phyloP scores from a whole-genome alignment of 2,329 filamentous ascomycete species.

The Mollisiaceae sp. region DNA sequence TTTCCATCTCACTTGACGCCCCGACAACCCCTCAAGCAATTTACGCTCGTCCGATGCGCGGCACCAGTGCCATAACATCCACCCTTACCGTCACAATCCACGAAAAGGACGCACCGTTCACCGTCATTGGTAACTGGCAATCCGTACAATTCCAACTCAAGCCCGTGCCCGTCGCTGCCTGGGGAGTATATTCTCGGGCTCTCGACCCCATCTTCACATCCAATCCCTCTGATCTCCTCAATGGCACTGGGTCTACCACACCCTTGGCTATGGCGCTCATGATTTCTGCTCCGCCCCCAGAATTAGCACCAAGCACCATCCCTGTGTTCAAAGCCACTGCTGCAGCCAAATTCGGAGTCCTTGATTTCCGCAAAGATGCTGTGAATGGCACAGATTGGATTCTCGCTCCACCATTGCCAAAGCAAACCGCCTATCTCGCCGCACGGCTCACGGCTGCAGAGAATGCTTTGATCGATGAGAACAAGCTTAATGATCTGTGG shows the following conservation, averaged over 20 bases:
- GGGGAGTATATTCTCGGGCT: not conserved
- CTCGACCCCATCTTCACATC: not conserved
- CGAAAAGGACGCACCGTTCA: not conserved
- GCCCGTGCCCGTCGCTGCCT: not conserved
- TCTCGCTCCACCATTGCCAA: not conserved
- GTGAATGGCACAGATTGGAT: not conserved
- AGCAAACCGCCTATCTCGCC: not conserved
- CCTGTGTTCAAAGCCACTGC: slow-evolving; percentile 9
- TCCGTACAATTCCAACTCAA: not conserved
- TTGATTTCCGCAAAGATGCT: not conserved
- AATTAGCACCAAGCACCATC: not conserved
- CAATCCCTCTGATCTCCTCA: not conserved
- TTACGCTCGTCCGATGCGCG: not conserved
- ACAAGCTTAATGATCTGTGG: not conserved
- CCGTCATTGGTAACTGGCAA: not conserved
- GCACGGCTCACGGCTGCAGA: not conserved
- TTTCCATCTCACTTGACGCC: not conserved
- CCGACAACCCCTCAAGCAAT: not conserved
- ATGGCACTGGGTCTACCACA: not conserved
- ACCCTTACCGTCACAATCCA: slow-evolving; percentile 1
- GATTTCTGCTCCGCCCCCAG: slow-evolving; percentile 6
- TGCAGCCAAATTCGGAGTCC: not conserved
- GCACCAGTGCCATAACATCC: not conserved
- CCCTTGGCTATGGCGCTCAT: slow-evolving; percentile 10
- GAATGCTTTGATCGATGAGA: not conserved